Evolutionary conservation across 2,329 filamentous ascomycete genomes (phyloP), one percentile per base, ranked within the genome.

Genomic region (Simplicillium sp.): DNA sequence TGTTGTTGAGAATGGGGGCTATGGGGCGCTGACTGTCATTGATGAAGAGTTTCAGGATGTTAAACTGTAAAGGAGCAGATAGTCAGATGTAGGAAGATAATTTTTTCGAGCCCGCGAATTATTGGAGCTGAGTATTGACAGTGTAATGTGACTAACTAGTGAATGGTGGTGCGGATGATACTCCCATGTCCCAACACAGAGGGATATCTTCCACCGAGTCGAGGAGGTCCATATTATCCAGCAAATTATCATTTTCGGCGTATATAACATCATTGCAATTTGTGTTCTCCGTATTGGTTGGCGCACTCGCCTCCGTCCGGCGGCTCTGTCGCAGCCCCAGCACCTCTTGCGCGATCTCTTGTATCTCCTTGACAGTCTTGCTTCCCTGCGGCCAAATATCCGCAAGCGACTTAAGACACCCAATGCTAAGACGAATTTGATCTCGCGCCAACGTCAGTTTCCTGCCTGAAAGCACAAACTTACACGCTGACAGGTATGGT

Each of bases 1-100:
- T 29, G 43, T 44, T 2, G 37, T 50, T 7, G 46, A 50, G 2
- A 44, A 44, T 41, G 47, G 46, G 2, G 48, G 48, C 1, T 36
- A 41, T 25, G 44, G 25, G 12, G 46, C 44, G 2, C 35, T 50
- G n/a, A 46, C 47, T 11, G 45, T 44, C 9, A 20, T 49, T 16
- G 48, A 50, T 15, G 44, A 46, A 9, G 48, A 50, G 43, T 49
- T 42, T 40, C 28, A 37, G 3, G 46, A 47, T 40, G 29, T 37
- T 17, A 41, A 41, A 34, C 39, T 41, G 16, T 41, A 34, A 18
- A 11, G 15, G 11, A 37, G 36, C 20, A 25, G 6, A 5, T 25
- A 25, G 6, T 25, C n/a, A 25, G 20, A 25, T 6, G 9, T 25
- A 25, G 20, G 5, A 25, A 25, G 20, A 25, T 25, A 25, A 25